Evolutionary conservation across 306 rosid genomes (phyloP).

Genomic region (Sophora flavescens): DNA sequence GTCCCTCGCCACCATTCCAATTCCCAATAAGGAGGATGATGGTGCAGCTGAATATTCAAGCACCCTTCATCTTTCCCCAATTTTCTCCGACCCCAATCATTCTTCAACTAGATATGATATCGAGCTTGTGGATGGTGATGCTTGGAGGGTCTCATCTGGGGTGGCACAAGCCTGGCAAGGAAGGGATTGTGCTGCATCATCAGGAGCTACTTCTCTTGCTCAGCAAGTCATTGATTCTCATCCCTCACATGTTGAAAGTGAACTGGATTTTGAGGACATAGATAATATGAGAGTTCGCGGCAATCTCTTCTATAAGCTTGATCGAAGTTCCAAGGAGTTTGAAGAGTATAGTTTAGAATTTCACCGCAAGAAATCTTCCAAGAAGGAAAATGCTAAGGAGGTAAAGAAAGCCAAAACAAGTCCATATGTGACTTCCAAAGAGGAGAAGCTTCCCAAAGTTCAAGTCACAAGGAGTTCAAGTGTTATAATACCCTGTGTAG

Average conservation of each 20-base stretch:
- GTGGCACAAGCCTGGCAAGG: conserved; percentile 71
- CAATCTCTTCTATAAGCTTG: conserved; percentile 76
- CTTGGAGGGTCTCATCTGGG: conserved; percentile 76
- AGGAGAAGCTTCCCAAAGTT: conserved; percentile 51
- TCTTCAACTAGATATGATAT: conserved; percentile 56
- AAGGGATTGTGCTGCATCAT: conserved; percentile 38
- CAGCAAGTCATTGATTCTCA: conserved; percentile 43
- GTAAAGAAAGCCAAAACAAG: conserved; percentile 42
- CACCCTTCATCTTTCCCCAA: conserved; percentile 59
- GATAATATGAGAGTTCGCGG: conserved; percentile 81
- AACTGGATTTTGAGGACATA: conserved; percentile 73
- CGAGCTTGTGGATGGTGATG: conserved; percentile 73
- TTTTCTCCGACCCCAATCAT: conserved; percentile 53
- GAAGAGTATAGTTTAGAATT: conserved; percentile 85
- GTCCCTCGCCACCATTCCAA: conserved; percentile 37
- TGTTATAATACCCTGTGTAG: conserved; percentile 29
- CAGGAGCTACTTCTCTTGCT: conserved; percentile 33
- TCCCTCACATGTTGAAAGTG: conserved; percentile 49
- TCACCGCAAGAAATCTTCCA: conserved; percentile 69
- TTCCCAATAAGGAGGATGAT: conserved; percentile 44
- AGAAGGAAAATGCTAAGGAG: conserved; percentile 47
- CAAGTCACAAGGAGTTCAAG: conserved; percentile 29
- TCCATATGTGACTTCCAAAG: conserved; percentile 34
- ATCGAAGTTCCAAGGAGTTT: conserved; percentile 80
- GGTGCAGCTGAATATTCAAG: conserved; percentile 43